phyloP scores from a whole-genome alignment of 768 basidiomycete species.

The Favolaschia claudopus region DNA sequence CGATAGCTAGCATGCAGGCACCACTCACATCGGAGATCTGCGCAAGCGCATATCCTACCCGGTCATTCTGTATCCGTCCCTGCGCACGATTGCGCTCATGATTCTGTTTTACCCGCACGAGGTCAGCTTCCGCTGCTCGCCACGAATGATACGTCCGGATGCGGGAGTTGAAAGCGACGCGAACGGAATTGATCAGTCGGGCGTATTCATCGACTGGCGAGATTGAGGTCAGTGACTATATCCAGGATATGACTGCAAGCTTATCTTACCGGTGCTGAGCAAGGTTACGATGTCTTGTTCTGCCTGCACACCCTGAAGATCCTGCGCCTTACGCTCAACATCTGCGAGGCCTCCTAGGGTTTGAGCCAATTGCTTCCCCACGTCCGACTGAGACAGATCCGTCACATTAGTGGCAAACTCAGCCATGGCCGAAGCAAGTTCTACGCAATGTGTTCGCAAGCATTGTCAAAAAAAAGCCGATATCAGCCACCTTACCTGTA shows the following conservation, averaged over 20 bases:
- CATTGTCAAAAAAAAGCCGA: not conserved
- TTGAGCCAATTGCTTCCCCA: slow-evolving; percentile 75
- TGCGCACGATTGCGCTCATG: slow-evolving; percentile 87
- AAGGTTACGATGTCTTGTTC: slow-evolving; percentile 85
- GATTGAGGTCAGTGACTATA: slow-evolving; percentile 13
- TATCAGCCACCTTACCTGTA: slow-evolving; percentile 53
- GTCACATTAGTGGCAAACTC: slow-evolving; percentile 81
- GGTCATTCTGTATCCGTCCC: slow-evolving; percentile 74
- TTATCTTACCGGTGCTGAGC: slow-evolving; percentile 69
- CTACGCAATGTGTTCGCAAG: slow-evolving; percentile 43
- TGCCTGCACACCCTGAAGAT: slow-evolving; percentile 75
- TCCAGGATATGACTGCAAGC: not conserved
- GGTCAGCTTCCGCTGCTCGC: slow-evolving; percentile 82
- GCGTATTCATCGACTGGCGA: slow-evolving; percentile 87
- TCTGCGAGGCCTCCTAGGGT: slow-evolving; percentile 76
- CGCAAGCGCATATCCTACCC: slow-evolving; percentile 74
- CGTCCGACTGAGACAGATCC: slow-evolving; percentile 78
- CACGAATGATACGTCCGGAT: slow-evolving; percentile 83
- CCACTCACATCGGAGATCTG: slow-evolving; percentile 80
- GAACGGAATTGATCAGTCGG: slow-evolving; percentile 86
- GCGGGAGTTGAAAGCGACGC: slow-evolving; percentile 90
- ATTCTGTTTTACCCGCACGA: slow-evolving; percentile 71
- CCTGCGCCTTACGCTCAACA: slow-evolving; percentile 77
- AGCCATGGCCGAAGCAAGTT: slow-evolving; percentile 71
- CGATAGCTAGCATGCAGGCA: not conserved